phyloP scores from a whole-genome alignment of 2,329 filamentous ascomycete genomes.

The Parastagonospora nodorum region DNA sequence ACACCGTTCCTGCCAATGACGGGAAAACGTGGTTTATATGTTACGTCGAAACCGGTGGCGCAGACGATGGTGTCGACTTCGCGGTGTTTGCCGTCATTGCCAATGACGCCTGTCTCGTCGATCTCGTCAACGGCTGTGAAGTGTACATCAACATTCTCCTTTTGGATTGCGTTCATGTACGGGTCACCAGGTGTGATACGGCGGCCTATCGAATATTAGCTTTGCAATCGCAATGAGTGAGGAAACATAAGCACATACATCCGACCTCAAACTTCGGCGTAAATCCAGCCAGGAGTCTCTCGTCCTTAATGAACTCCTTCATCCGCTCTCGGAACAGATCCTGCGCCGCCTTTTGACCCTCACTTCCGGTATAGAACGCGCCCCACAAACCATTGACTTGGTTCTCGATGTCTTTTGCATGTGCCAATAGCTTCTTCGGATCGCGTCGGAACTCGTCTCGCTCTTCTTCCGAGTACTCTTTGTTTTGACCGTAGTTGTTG shows the following conservation, averaged over 20 bases:
- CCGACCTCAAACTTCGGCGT: constrained; percentile 54
- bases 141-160: constrained; percentile 57
- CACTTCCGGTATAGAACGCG: constrained; percentile 51
- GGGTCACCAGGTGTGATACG: constrained; percentile 57
- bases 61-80: constrained; percentile 52
- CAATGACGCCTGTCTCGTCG: constrained; percentile 53
- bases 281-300: constrained; percentile 55
- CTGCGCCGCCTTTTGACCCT: constrained; percentile 48
- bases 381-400: constrained; percentile 56
- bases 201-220: constrained; percentile 30
- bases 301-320: constrained; percentile 58
- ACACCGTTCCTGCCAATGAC: constrained; percentile 50
- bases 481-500: constrained; percentile 52
- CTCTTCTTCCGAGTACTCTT: constrained; percentile 52
- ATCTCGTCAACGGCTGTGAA: constrained; percentile 54
- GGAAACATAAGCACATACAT: constrained; percentile 31
- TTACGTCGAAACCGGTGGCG: constrained; percentile 54
- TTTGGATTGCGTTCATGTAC: constrained; percentile 57
- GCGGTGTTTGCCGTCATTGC: constrained; percentile 49
- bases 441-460: constrained; percentile 50
- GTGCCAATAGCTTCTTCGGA: constrained; percentile 48
- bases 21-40: constrained; percentile 51
- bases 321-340: constrained; percentile 51
- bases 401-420: constrained; percentile 54
- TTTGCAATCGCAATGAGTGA: neutral